These are phyloP conservation scores for Hordeum pubiflorum DNA, from an alignment of 202 grass and related monocot genomes.

Conservation along the genomic window DNA sequence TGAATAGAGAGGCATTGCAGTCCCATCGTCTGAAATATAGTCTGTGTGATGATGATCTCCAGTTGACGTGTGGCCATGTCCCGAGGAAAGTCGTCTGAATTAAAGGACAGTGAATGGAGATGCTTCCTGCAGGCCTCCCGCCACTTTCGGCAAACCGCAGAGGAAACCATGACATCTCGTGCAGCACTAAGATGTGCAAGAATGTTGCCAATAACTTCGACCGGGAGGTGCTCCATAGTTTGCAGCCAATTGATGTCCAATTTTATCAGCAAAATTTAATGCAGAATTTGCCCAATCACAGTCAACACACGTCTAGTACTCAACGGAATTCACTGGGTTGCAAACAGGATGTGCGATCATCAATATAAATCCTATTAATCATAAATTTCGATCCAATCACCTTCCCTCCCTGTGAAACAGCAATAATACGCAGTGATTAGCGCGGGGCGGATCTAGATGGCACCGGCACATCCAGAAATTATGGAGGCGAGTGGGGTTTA, in stretches of 20 bases:
- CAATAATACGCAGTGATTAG: not conserved
- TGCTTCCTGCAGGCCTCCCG: slow-evolving; percentile 67
- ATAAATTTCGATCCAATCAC: not conserved
- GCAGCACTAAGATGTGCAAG: slow-evolving; percentile 72
- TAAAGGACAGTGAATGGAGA: slow-evolving; percentile 75
- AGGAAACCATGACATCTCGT: slow-evolving; percentile 68
- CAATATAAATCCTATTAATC: not conserved
- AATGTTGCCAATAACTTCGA: slow-evolving; percentile 90
- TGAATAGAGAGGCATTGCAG: slow-evolving; percentile 79
- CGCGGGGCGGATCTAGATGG: not conserved
- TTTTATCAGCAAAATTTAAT: slow-evolving; percentile 1
- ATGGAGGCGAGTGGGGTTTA: not conserved
- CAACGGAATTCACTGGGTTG: not conserved
- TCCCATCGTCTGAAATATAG: slow-evolving; percentile 82
- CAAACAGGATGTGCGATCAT: not conserved
- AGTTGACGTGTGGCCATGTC: slow-evolving; percentile 71
- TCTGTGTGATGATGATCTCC: slow-evolving; percentile 93
- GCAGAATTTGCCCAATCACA: not conserved
- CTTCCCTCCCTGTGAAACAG: slow-evolving; percentile 17
- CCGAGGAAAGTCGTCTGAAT: slow-evolving; percentile 66
- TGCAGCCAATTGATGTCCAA: not conserved
- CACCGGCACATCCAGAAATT: not conserved
- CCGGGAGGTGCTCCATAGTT: slow-evolving; percentile 75
- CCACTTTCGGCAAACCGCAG: slow-evolving; percentile 79
- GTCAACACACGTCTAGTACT: not conserved